Evolutionary conservation across 176 grass and related monocot genomes (phyloP), one percentile per base, ranked within the genome.

Genomic region (Urochloa ruziziensis): DNA sequence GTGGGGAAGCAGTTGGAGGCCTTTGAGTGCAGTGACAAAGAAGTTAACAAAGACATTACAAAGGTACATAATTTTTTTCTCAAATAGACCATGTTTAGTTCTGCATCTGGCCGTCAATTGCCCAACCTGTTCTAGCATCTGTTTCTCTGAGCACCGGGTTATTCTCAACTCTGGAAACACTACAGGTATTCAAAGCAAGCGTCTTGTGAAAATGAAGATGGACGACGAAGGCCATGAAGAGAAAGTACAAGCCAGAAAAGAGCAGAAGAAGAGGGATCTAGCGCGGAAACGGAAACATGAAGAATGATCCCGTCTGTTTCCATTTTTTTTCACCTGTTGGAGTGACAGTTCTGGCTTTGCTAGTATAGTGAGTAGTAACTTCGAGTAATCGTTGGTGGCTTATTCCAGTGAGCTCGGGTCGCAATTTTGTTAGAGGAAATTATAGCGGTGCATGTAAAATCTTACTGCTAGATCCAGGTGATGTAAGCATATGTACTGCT

Each of bases 201-300:
- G 91, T 12, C 87, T 99, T 25, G 89, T 83, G 0, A 89, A 79
- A 35, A 92, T 96, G 96, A 99, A 86, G 83, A 90, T 81, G 78
- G 67, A 79, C n/a, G 96, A 99, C 10, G 93, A 96, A 46, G 96
- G 96, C 47, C 92, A 94, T 5, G 83, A 94, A 84, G 93, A 99
- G 12, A 85, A 81, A 76, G 96, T 90, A 29, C 84, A 93, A 42
- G 71, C 83, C 10, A 93, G 91, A 39, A 91, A 87, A 88, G 89
- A 86, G 33, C 96, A 91, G 49, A 99, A 99, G 84, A 86, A 90
- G 63, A 85, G 85, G 80, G 77, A 86, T 25, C 25, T 83, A 27
- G 82, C 65, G 34, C 78, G 94, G 60, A 93, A 95, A 85, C 80
- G 96, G 34, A 91, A 93, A 56, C 75, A 82, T 1, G 74, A 83